phyloP scores from a whole-genome alignment of 345 rosid genomes.

The Euphorbia tirucalli region DNA sequence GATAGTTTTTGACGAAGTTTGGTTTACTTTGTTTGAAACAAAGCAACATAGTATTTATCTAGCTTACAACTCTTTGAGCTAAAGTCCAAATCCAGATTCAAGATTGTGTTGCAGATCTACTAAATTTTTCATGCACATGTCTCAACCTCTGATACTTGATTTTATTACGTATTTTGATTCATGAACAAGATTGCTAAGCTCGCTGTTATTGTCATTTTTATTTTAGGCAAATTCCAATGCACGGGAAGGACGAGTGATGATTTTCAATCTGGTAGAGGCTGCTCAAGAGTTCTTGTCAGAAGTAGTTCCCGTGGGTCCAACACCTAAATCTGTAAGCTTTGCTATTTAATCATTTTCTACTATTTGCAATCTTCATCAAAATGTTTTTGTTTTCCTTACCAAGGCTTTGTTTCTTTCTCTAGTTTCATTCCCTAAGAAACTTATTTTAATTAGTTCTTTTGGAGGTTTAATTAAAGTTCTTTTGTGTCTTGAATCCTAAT shows the following conservation, averaged over 20 bases:
- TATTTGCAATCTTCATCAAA: constrained; percentile 4
- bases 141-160: constrained; percentile 5
- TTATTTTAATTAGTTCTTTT: neutral
- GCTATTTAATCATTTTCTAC: constrained; percentile 2
- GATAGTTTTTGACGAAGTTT: neutral
- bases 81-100: constrained; percentile 7
- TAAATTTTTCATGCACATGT: neutral
- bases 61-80: neutral
- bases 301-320: constrained; percentile 50
- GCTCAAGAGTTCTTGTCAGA: constrained; percentile 96
- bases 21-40: too few relatives aligned
- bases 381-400: constrained; percentile 6
- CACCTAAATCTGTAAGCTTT: constrained; percentile 56
- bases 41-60: neutral
- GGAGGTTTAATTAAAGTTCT: neutral
- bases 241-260: constrained; percentile 95
- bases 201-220: neutral
- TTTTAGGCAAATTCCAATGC: constrained; percentile 80
- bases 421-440: neutral
- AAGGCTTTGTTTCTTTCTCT: neutral
- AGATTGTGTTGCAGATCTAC: neutral
- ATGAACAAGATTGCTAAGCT: neutral
- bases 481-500: neutral
- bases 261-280: constrained; percentile 92
- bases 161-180: neutral